Evolutionary conservation across 768 basidiomycete genomes (phyloP), one percentile per base, ranked within the genome.

Genomic region (Hirschioporus abietinus): DNA sequence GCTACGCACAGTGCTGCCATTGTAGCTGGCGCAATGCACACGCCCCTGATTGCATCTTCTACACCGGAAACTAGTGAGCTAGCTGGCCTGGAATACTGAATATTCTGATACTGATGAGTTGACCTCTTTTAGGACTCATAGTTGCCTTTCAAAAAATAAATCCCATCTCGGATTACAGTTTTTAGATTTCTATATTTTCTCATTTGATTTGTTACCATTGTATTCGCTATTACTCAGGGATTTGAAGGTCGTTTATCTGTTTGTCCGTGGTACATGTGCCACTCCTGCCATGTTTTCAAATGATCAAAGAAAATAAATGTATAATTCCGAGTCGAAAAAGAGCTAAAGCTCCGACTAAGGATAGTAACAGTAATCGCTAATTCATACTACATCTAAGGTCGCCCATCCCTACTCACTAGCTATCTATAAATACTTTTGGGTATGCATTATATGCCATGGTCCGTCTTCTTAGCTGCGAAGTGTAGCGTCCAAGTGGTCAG

Each of bases 401-500:
- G 42, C 3, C 42, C 3, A 3, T 20, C 42, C 2, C 12, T 20
- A 12, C 42, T 12, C 42, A 52, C 42, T 52, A 52, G 20, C 42
- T 52, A 20, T 52, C 42, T 20, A 52, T 52, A 52, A 52, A 52
- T 52, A 52, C 42, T 52, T 52, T 52, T 52, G 42, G 12, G 42
- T 52, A 52, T 52, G 20, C 20, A 52, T 15, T 24, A 61, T 61
- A 61, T 34, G 20, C 25, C 52, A 42, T 68, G 58, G 30, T 71
- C 73, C 24, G 81, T 81, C 74, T 80, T 80, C 79, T 92, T 93
- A 27, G 86, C 90, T 35, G 91, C 91, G 73, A 94, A 95, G 80
- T 98, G 95, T 74, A 99, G 81, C 35, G 95, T 96, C 96, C 96
- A 99, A 66, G 89, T 91, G 27, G 88, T 87, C 66, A 98, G 79